Conservation (phyloP, 1,284 basidiomycete species). For the Lentinula novae-zelandiae region DNA sequence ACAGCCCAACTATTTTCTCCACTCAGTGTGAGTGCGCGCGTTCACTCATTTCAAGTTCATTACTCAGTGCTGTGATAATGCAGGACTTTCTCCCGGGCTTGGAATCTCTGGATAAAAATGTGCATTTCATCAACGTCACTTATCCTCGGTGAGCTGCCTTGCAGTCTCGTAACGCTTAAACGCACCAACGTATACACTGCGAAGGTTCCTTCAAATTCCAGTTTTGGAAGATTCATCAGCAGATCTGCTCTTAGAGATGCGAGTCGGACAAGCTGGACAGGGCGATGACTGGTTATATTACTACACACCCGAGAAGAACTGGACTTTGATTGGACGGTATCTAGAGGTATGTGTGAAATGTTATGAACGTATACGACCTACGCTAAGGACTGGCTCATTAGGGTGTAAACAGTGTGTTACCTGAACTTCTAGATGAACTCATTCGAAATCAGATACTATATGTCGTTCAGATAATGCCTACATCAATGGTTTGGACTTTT, state of each 20-base stretch:
- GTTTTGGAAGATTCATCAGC: constrained; percentile 10
- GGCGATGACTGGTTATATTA: constrained; percentile 41
- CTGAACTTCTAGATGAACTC: not conserved
- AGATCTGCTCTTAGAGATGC: constrained; percentile 35
- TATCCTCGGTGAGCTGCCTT: constrained; percentile 35
- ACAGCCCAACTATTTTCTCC: constrained; percentile 8
- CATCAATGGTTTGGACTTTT: constrained; percentile 43
- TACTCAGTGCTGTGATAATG: constrained; percentile 20
- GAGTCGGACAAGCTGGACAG: constrained; percentile 38
- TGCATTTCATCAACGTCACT: constrained; percentile 35
- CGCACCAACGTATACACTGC: not conserved
- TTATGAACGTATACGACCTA: not conserved
- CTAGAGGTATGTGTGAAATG: constrained; percentile 26
- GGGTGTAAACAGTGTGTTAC: constrained; percentile 17
- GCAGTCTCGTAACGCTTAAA: not conserved
- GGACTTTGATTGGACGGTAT: constrained; percentile 33
- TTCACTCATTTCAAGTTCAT: constrained; percentile 4
- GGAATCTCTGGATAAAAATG: constrained; percentile 30
- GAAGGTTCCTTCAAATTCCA: constrained; percentile 4
- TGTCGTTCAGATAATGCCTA: constrained; percentile 35
- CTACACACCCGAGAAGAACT: constrained; percentile 30
- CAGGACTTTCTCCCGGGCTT: constrained; percentile 36
- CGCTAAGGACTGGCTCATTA: not conserved
- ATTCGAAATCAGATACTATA: not conserved
- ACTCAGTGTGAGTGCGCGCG: constrained; percentile 19